phyloP scores from a whole-genome alignment of 495 filamentous ascomycete species.

The Talaromyces proteolyticus region DNA sequence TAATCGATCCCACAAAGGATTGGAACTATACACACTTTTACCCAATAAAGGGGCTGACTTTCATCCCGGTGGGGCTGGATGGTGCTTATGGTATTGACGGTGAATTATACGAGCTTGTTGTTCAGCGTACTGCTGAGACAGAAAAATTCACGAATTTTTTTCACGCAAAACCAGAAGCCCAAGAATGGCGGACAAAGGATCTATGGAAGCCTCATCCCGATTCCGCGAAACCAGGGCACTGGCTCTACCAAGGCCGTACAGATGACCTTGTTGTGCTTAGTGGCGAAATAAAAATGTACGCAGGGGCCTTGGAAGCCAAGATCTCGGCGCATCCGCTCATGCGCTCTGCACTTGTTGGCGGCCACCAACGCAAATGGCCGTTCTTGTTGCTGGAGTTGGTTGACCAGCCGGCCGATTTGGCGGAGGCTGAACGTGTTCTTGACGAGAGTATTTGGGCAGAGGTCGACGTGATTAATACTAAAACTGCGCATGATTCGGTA shows the following conservation, averaged over 20 bases:
- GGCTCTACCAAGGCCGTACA: conserved; percentile 3
- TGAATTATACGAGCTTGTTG: conserved; percentile 1
- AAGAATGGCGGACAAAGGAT: background rate
- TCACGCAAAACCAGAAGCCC: background rate
- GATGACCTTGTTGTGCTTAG: conserved; percentile 4
- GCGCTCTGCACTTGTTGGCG: conserved; percentile 2
- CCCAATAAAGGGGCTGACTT: background rate
- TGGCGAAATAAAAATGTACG: conserved; percentile 7
- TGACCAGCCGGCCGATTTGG: background rate
- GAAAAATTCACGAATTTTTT: conserved; percentile 3
- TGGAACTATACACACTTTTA: conserved; percentile 4
- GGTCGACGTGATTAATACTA: background rate
- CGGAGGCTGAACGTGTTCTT: background rate
- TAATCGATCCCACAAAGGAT: background rate
- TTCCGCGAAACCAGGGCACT: background rate
- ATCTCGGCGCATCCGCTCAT: background rate
- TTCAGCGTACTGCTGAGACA: conserved; percentile 1
- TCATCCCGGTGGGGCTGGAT: background rate
- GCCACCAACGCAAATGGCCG: conserved; percentile 2
- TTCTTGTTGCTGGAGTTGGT: conserved; percentile 3
- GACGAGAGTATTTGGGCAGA: background rate
- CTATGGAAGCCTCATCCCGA: conserved; percentile 4
- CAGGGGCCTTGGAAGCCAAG: background rate
- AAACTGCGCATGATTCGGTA: conserved; percentile 1
- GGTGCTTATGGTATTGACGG: background rate